Evolutionary conservation across 495 filamentous ascomycete species (phyloP), one percentile per base, ranked within the genome.

Genomic region (Lophiostoma macrostomum): DNA sequence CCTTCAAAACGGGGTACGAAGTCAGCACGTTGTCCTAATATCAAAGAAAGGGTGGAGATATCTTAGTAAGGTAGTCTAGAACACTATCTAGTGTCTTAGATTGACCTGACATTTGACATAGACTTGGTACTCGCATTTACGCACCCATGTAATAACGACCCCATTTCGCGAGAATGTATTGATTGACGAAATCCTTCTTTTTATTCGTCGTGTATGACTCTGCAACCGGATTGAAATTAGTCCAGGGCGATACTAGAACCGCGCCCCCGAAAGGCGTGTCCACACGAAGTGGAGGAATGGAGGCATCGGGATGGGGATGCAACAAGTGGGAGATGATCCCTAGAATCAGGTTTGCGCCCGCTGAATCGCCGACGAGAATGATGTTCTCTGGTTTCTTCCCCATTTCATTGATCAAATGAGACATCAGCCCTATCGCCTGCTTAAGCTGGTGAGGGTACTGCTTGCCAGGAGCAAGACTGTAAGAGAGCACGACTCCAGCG

Each of bases 101-200:
- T n/a, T n/a, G n/a, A n/a, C n/a, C n/a, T n/a, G n/a, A n/a, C n/a
- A n/a, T n/a, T n/a, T n/a, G n/a, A n/a, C n/a, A n/a, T n/a, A n/a
- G n/a, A n/a, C n/a, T n/a, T n/a, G n/a, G n/a, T n/a, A n/a, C n/a
- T n/a, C n/a, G n/a, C n/a, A n/a, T n/a, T n/a, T n/a, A n/a, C n/a
- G n/a, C n/a, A n/a, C n/a, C 40, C 40, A 43, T 43, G 29, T 43
- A 43, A 43, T 43, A 43, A 20, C 40, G 25, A 25, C 25, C 40
- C 40, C 40, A 43, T 43, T 43, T 43, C 40, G 40, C 14, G 40
- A 43, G 40, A 43, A 43, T 43, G 14, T 43, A 25, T 43, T 43
- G 22, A 43, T 43, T 43, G 25, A 43, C 40, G 29, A 43, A 43
- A 43, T 50, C 35, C 34, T 50, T 50, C 35, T 35, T 39, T n/a